Evolutionary conservation across 2,329 filamentous ascomycete species (phyloP).

Genomic region (Escovopsis weberi): DNA sequence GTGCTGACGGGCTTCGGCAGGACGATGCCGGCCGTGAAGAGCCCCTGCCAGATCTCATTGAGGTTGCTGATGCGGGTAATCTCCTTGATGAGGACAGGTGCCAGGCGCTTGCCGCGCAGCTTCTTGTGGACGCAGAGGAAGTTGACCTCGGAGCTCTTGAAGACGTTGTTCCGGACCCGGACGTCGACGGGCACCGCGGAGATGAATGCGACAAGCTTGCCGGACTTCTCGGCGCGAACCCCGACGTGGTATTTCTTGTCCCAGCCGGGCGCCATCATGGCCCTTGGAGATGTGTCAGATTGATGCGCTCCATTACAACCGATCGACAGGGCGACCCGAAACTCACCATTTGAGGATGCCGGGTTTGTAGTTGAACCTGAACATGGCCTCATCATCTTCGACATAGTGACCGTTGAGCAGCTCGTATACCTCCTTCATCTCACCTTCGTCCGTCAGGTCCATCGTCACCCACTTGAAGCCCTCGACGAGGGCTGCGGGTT

Average conservation of each 20-base stretch:
- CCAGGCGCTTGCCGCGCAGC: conserved; percentile 78
- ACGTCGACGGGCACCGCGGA: conserved; percentile 80
- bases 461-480: conserved; percentile 93
- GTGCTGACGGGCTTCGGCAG: conserved; percentile 86
- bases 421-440: conserved; percentile 83
- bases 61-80: conserved; percentile 87
- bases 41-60: conserved; percentile 78
- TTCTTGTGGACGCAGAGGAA: conserved; percentile 99
- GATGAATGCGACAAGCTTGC: conserved; percentile 88
- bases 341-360: conserved; percentile 77
- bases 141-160: conserved; percentile 86
- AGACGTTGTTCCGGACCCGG: conserved; percentile 58
- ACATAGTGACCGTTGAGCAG: conserved; percentile 90
- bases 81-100: conserved; percentile 93
- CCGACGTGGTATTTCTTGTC: conserved; percentile 89
- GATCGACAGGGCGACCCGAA: too few species aligned
- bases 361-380: conserved; percentile 89
- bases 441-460: conserved; percentile 63
- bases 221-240: conserved; percentile 68
- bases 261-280: conserved; percentile 89
- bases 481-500: conserved; percentile 58
- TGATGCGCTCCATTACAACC: neutral
- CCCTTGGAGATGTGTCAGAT: conserved; percentile 37
- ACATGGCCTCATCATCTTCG: conserved; percentile 92
- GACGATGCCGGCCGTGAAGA: conserved; percentile 87